Percentiles rank a stretch among this genome's conserved stretches.
These are phyloP conservation scores for Chaetothyriales sp. DNA, from an alignment of 2,329 filamentous ascomycete species.

Conservation along the genomic window DNA sequence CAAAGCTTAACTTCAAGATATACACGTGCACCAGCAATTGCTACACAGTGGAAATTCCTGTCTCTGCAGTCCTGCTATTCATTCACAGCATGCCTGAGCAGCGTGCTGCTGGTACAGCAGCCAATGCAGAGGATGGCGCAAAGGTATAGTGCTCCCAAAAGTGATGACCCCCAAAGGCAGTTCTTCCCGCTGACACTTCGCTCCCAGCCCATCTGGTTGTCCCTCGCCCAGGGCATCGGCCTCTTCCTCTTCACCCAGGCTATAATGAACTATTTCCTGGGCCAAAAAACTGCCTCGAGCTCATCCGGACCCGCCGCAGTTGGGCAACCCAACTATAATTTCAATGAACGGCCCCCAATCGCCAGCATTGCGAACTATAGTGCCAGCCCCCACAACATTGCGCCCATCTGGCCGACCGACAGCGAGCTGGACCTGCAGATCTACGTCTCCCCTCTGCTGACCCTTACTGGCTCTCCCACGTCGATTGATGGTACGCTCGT, in stretches of 20 bases:
- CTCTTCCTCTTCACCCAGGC: slow-evolving; percentile 47
- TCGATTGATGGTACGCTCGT: slow-evolving; percentile 55
- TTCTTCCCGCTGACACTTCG: not conserved
- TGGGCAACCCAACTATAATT: slow-evolving; percentile 41
- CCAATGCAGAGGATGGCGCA: slow-evolving; percentile 5
- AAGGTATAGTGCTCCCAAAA: slow-evolving; percentile 3
- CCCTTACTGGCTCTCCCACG: slow-evolving; percentile 51
- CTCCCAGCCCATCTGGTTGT: slow-evolving; percentile 26
- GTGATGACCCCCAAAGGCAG: not conserved
- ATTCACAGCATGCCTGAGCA: slow-evolving; percentile 10
- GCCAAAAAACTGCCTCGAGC: slow-evolving; percentile 20
- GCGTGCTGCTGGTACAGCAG: slow-evolving; percentile 6
- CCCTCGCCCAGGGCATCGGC: slow-evolving; percentile 39
- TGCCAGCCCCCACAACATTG: slow-evolving; percentile 52
- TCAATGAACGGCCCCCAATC: slow-evolving; percentile 45
- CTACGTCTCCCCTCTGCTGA: slow-evolving; percentile 63
- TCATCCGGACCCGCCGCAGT: slow-evolving; percentile 7
- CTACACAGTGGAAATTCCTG: not conserved
- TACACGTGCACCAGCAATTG: not conserved
- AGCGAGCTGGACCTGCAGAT: slow-evolving; percentile 68
- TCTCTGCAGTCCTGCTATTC: not conserved
- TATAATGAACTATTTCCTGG: slow-evolving; percentile 36
- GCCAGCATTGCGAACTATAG: slow-evolving; percentile 47
- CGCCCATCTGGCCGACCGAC: slow-evolving; percentile 75
- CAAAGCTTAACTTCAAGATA: not conserved